Base-by-base conservation (phyloP, 192 early-diverging fungal species). In the Linnemannia elongata region DNA sequence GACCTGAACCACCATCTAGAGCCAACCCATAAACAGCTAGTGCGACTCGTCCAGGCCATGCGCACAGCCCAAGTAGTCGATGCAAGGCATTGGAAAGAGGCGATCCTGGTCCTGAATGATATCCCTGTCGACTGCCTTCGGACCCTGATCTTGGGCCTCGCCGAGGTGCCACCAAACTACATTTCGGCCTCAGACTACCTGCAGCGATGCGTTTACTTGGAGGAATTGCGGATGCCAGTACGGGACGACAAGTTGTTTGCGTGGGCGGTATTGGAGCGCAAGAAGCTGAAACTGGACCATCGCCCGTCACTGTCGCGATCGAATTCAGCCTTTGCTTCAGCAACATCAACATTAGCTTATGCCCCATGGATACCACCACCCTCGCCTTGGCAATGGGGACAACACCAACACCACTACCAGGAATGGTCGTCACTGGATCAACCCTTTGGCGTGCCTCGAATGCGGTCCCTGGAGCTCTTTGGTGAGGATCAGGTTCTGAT, bases 81-180 rank as follows among this genome's bases (percentile, higher is more conserved):
- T 78, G 85, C 85, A 47, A 80, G 85, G 35, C 74, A 81, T 38
- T 87, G 85, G 85, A 71, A 60, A 47, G 85, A 87, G 33, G 85
- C 79, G 0, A 81, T 87, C 12, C 33, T 60, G 66, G 85, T 87
- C 57, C 13, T 87, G 35, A 66, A 81, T 30, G 47, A 78, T 39
- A 81, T 87, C 0, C 85, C 85, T 27, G 49, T 54, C 18, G 79
- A 87, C 27, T 81, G 72, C 27, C 45, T 87, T 24, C 68, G 72
- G 70, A 74, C 85, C 2, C 30, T 87, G 30, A 68, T 81, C 20
- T 41, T 87, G 22, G 79, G 85, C 4, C 60, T 81, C 49, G 75
- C 72, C 30, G 75, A 81, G 22, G 75, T 86, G 69, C 84, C 84
- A 6, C 75, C 84, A 20, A 42, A 12, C 30, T 36, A 63, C 13